Base-by-base conservation (phyloP, 2,329 filamentous ascomycete species). In the Fusarium mexicanum region DNA sequence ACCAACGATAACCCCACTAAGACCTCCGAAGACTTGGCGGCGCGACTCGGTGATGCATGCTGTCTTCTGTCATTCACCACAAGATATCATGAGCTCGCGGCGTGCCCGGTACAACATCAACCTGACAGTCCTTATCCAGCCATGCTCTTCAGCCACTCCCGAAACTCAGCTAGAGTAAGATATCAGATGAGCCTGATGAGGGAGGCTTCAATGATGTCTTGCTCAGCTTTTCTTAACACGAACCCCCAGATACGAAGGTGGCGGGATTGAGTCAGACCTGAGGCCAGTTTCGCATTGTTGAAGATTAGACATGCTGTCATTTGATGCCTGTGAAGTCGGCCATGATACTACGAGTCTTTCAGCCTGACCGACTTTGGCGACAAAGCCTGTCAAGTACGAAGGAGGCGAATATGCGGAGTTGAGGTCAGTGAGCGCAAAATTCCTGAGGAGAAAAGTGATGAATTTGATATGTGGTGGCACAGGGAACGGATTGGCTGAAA, bases 1-100 rank as follows among this genome's bases (percentile, higher is more conserved):
- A 76, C 76, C 66, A 76, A 73, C 20, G 37, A 68, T 29, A 46
- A 77, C 72, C 71, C 77, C 77, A 79, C 77, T 70, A 46, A 74
- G 73, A 75, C 70, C 63, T 76, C 66, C 61, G 63, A 78, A 72
- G 65, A 64, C 74, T 76, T 74, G 65, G 72, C 67, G 64, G 62
- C 59, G 64, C 59, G 74, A 68, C 71, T 68, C 65, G 64, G 70
- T 76, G 58, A 71, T 78, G 62, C 63, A 37, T 70, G 54, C 63
- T 69, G 62, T 68, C 43, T 46, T 66, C 50, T 68, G 48, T 65
- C 54, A 48, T 54, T 63, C 46, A 61, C 53, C 29, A 67, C 38
- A 24, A 63, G 62, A 24, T 53, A 61, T 62, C 37, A 41, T 63
- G 61, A 57, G 48, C 54, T 63, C 29, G 48, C 53, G 55, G 47